Evolutionary conservation across 495 filamentous ascomycete species (phyloP), one percentile per base, ranked within the genome.

Genomic region (Neurospora hispaniola): DNA sequence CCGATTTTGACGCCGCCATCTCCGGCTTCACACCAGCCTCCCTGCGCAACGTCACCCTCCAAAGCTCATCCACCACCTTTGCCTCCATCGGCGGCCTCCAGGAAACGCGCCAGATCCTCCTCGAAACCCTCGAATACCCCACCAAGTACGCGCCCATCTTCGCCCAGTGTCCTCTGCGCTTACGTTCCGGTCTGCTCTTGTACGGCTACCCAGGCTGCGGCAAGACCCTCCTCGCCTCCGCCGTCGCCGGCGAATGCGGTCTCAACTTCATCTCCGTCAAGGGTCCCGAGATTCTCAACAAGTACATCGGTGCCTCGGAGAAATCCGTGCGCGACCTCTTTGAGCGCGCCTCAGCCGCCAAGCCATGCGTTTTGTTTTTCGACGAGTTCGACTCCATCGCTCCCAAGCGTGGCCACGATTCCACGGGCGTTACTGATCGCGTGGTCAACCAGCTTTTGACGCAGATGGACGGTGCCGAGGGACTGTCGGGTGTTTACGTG

Each of bases 111-210:
- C 88, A 93, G 73, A 94, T 90, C 71, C 87, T 99, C 31, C 84
- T 99, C 11, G 96, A 99, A 82, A 99, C 96, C 0, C 85, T 99
- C 5, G 93, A 98, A 81, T 99, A 98, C 78, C 96, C 96, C 0
- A 99, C 96, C 14, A 97, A 94, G 73, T 99, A 99, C 81, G 96
- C 96, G 0, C 96, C 96, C 3, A 98, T 99, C 76, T 99, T 99
- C 77, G 93, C 94, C 3, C 91, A 95, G 73, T 99, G 95, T 77
- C 96, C 96, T 7, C 86, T 99, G 4, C 93, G 96, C 27, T 85
- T 99, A 0, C 93, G 96, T 14, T 98, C 94, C 27, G 96, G 96
- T 59, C 84, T 99, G 1, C 86, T 99, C 11, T 84, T 99, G 5
- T 99, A 98, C 78, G 96, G 96, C 46, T 98, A 92, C 79, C 96